phyloP scores from a whole-genome alignment of 768 basidiomycete genomes.

The Clavaria fumosa region DNA sequence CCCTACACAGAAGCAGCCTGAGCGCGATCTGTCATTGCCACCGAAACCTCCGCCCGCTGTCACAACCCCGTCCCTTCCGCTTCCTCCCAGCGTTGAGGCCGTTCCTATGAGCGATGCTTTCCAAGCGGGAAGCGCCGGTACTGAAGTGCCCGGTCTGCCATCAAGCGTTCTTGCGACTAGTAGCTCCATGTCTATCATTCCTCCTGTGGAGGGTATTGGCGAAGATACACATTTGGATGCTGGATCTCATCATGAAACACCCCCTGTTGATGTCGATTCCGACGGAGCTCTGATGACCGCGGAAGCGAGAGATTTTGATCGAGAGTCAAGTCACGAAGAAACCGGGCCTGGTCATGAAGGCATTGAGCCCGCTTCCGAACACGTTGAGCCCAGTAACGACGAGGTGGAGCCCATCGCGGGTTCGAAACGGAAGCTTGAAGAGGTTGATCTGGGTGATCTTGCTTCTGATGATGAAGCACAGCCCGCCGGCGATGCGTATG shows the following conservation, averaged over 20 bases:
- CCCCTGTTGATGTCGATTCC: too few relatives aligned
- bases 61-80: constrained; percentile 2
- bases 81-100: constrained; percentile 13
- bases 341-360: constrained; percentile 20
- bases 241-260: constrained; percentile 8
- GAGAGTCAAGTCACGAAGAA: too few relatives aligned
- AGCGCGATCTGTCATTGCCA: constrained; percentile 25
- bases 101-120: constrained; percentile 20
- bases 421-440: constrained; percentile 31
- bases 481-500: constrained; percentile 25
- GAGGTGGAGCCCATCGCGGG: constrained; percentile 15
- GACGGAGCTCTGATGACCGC: too few relatives aligned
- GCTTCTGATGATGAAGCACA: constrained; percentile 36
- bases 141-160: constrained; percentile 27
- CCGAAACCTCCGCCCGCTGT: constrained; percentile 21
- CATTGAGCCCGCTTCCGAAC: constrained; percentile 17
- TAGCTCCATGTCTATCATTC: constrained; percentile 6
- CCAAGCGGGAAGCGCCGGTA: constrained; percentile 10
- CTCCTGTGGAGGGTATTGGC: neutral
- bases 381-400: constrained; percentile 14
- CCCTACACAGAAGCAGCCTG: too few relatives aligned
- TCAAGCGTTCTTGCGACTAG: too few relatives aligned
- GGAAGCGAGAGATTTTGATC: too few relatives aligned
- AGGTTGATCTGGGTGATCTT: constrained; percentile 24
- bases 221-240: too few relatives aligned